Percentiles rank a stretch among this genome's conserved stretches.
These are phyloP conservation scores for Venturia oleaginea DNA, from an alignment of 2,329 filamentous ascomycete species.

Conservation along the genomic window DNA sequence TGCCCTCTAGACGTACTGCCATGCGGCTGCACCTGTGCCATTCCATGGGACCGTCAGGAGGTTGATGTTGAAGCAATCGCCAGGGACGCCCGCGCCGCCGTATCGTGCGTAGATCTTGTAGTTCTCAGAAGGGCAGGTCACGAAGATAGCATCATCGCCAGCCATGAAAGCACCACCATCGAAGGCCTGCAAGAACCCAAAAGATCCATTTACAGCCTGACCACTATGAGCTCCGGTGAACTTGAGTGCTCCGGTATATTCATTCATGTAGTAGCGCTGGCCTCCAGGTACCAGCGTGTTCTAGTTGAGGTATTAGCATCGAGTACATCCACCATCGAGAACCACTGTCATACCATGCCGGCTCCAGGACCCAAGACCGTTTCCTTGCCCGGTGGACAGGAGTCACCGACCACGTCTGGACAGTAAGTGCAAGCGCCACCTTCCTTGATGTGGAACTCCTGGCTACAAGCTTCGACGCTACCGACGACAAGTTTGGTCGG, in stretches of 20 bases:
- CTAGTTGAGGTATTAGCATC: neutral
- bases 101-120: neutral
- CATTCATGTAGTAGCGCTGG: conserved; percentile 5
- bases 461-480: conserved; percentile 2
- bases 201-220: neutral
- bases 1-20: neutral
- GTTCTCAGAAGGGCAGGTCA: neutral
- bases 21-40: neutral
- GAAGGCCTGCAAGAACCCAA: neutral
- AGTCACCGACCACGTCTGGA: neutral
- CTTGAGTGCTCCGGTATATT: neutral
- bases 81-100: neutral
- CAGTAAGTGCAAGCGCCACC: conserved; percentile 5
- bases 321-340: neutral
- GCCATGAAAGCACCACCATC: neutral
- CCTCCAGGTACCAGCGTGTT: conserved; percentile 4
- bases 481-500: neutral
- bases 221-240: conserved; percentile 5
- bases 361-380: conserved; percentile 3
- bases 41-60: neutral
- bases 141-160: neutral
- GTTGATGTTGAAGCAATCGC: conserved; percentile 4
- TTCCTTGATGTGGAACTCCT: conserved; percentile 1
- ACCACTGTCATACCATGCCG: neutral
- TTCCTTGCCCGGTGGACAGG: conserved; percentile 9